These are phyloP conservation scores for Vitis rupestris DNA, from an alignment of 164 flowering plant genomes.

Conservation along the genomic window DNA sequence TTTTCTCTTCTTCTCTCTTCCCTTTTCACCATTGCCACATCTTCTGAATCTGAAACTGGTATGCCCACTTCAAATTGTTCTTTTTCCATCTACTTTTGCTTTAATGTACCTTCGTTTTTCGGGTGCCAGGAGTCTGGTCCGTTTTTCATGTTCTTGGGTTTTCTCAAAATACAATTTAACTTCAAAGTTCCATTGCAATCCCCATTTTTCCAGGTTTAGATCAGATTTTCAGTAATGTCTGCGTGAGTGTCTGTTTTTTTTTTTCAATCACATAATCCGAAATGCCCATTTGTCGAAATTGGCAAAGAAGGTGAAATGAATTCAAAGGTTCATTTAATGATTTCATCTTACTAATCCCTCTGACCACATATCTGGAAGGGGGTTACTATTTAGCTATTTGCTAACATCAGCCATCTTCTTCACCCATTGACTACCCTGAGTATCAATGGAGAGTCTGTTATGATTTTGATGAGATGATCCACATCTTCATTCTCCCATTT, in stretches of 20 bases:
- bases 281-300: too few relatives aligned
- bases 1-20: not conserved
- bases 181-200: too few relatives aligned
- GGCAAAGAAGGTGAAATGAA: not conserved
- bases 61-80: not conserved
- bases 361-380: not conserved
- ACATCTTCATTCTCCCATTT: not conserved
- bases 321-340: not conserved
- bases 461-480: not conserved
- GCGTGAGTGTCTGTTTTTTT: too few relatives aligned
- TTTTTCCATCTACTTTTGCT: not conserved
- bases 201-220: not conserved
- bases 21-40: slow-evolving; percentile 2
- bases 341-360: not conserved
- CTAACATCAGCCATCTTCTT: not conserved
- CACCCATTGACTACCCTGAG: not conserved
- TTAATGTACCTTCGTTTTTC: not conserved
- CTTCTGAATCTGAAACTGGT: slow-evolving; percentile 19
- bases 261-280: too few relatives aligned
- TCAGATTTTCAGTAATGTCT: too few relatives aligned
- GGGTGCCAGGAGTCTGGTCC: not conserved
- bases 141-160: not conserved
- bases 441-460: not conserved
- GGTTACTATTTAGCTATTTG: not conserved
- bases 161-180: not conserved